These are phyloP conservation scores for Pelargonium nanum DNA, from an alignment of 345 rosid species.

Conservation along the genomic window DNA sequence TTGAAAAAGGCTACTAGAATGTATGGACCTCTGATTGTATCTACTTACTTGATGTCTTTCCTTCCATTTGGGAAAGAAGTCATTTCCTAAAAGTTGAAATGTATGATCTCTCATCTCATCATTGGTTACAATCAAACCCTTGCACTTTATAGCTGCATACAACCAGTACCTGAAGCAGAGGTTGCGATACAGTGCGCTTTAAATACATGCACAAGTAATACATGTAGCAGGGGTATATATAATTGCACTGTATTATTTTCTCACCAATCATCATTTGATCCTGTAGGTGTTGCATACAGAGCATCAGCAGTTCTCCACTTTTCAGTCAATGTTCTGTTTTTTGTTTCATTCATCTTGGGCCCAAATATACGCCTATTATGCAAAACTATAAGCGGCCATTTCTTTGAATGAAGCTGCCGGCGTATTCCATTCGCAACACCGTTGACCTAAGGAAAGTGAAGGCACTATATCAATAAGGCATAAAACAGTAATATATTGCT, in stretches of 20 bases:
- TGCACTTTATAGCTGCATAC: conserved; percentile 67
- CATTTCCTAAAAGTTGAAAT: conserved; percentile 63
- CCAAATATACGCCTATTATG: conserved; percentile 43
- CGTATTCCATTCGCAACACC: conserved; percentile 48
- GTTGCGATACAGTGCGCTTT: conserved; percentile 16
- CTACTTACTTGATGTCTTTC: conserved; percentile 69
- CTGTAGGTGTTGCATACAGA: conserved; percentile 54
- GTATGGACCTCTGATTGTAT: too few relatives aligned
- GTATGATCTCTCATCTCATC: conserved; percentile 81
- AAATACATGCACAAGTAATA: conserved; percentile 7
- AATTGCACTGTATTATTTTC: too few relatives aligned
- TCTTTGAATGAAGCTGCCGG: conserved; percentile 44
- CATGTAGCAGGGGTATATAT: neutral
- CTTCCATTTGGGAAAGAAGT: conserved; percentile 68
- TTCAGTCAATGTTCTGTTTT: conserved; percentile 31
- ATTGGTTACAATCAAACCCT: conserved; percentile 53
- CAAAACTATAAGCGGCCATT: conserved; percentile 62
- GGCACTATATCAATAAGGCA: conserved; percentile 4
- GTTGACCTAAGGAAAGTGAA: conserved; percentile 31
- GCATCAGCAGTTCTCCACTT: conserved; percentile 61
- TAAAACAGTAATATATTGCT: neutral
- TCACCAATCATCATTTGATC: conserved; percentile 75
- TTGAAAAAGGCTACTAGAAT: neutral
- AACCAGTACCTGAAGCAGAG: conserved; percentile 64
- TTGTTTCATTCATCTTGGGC: conserved; percentile 33